Percentiles rank a stretch among this genome's conserved stretches.
Conservation (phyloP, 73 alveolate species). For the Diophrys appendiculata region DNA sequence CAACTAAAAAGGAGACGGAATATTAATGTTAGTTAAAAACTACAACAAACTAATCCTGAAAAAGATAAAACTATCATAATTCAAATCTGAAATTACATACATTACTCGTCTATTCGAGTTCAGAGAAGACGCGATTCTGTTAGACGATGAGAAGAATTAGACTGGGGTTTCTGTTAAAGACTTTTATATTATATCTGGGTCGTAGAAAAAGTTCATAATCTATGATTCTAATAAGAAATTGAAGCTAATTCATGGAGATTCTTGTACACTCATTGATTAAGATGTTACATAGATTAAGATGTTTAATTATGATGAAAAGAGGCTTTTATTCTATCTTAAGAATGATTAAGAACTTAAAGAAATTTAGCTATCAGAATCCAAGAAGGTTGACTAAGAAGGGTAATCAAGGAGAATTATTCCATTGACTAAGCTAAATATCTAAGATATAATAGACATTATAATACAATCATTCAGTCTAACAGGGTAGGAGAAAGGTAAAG, state of each 20-base stretch:
- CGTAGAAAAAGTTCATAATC: background rate
- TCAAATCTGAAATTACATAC: background rate
- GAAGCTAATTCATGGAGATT: background rate
- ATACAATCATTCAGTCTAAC: too few relatives aligned
- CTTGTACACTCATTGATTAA: background rate
- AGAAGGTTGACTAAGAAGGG: background rate
- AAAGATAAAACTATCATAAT: too few relatives aligned
- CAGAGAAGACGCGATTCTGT: too few relatives aligned
- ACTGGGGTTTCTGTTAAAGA: too few relatives aligned
- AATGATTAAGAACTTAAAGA: background rate
- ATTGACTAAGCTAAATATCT: too few relatives aligned
- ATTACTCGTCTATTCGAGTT: background rate
- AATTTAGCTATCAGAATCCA: background rate
- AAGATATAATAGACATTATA: too few relatives aligned
- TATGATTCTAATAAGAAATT: background rate
- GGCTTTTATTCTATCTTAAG: background rate
- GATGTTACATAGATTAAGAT: background rate
- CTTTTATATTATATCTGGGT: background rate
- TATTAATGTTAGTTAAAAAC: background rate
- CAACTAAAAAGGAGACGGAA: background rate
- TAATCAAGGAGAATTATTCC: too few relatives aligned
- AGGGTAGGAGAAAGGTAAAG: too few relatives aligned
- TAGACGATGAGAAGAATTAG: too few relatives aligned
- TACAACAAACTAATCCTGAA: too few relatives aligned
- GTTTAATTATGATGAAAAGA: background rate